Conservation (phyloP, 1,284 basidiomycete species). For the Amylostereum chailletii region DNA sequence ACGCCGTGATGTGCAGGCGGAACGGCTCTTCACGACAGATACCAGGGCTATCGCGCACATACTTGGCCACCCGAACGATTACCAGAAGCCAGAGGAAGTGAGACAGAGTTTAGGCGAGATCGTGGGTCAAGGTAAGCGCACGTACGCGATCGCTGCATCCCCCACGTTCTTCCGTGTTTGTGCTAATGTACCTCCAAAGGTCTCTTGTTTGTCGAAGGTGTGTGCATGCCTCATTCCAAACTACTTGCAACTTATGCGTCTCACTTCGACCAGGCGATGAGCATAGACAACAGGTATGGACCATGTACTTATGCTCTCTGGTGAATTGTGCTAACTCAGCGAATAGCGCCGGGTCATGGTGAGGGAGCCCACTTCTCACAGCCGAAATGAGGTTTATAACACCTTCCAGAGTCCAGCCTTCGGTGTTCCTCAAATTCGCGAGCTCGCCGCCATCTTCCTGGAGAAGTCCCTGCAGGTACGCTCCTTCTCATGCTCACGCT, state of each 20-base stretch:
- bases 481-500: background rate
- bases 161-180: background rate
- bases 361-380: constrained; percentile 1
- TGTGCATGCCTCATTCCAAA: background rate
- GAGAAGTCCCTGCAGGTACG: constrained; percentile 22
- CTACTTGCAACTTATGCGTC: background rate
- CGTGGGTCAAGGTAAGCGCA: constrained; percentile 32
- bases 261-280: constrained; percentile 19
- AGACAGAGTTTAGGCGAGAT: constrained; percentile 29
- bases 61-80: constrained; percentile 34
- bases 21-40: constrained; percentile 37
- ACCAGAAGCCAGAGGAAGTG: constrained; percentile 33
- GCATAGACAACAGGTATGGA: constrained; percentile 39
- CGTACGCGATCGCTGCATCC: background rate
- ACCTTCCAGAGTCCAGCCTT: constrained; percentile 25
- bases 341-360: constrained; percentile 26
- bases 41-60: constrained; percentile 41
- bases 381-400: background rate
- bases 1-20: constrained; percentile 19
- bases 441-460: constrained; percentile 24
- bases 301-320: background rate
- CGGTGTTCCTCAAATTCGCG: constrained; percentile 22
- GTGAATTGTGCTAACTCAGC: background rate
- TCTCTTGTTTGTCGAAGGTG: constrained; percentile 35
- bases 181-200: constrained; percentile 17